A percentile compares a stretch with the other conserved stretches of the same genome.
phyloP scores from a whole-genome alignment of 2,329 filamentous ascomycete species.

The Epichloe hybrida region DNA sequence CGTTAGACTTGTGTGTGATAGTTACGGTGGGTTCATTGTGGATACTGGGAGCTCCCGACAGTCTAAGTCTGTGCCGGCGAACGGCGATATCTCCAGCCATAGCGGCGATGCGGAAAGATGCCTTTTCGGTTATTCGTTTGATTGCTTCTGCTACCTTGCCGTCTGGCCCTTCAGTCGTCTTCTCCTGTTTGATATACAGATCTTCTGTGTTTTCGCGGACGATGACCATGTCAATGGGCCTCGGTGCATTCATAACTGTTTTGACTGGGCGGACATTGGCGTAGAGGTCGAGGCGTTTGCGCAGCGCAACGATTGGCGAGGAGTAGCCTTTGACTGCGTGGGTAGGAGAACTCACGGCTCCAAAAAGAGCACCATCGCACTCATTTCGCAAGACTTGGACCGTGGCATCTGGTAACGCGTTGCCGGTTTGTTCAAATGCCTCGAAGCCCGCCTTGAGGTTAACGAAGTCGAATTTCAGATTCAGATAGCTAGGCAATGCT shows the following conservation, averaged over 20 bases:
- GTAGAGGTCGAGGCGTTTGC: slow-evolving; percentile 89
- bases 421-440: slow-evolving; percentile 81
- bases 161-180: slow-evolving; percentile 59
- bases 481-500: slow-evolving; percentile 78
- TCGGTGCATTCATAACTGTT: slow-evolving; percentile 50
- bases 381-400: slow-evolving; percentile 78
- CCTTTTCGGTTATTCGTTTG: slow-evolving; percentile 86
- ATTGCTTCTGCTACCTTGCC: slow-evolving; percentile 91
- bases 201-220: slow-evolving; percentile 99
- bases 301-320: slow-evolving; percentile 88
- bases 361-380: slow-evolving; percentile 87
- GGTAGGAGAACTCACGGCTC: slow-evolving; percentile 85
- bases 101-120: slow-evolving; percentile 71
- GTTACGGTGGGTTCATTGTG: slow-evolving; percentile 68
- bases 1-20: slow-evolving; percentile 97
- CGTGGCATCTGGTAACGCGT: slow-evolving; percentile 78
- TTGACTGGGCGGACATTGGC: slow-evolving; percentile 97
- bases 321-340: slow-evolving; percentile 90
- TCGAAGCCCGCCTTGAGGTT: slow-evolving; percentile 89
- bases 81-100: slow-evolving; percentile 94
- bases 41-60: slow-evolving; percentile 41
- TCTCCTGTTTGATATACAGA: slow-evolving; percentile 94
- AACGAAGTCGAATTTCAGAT: slow-evolving; percentile 87
- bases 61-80: slow-evolving; percentile 68
- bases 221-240: slow-evolving; percentile 89